These are phyloP conservation scores for Gymnopilus dilepis DNA, from an alignment of 768 basidiomycete genomes.

Conservation along the genomic window DNA sequence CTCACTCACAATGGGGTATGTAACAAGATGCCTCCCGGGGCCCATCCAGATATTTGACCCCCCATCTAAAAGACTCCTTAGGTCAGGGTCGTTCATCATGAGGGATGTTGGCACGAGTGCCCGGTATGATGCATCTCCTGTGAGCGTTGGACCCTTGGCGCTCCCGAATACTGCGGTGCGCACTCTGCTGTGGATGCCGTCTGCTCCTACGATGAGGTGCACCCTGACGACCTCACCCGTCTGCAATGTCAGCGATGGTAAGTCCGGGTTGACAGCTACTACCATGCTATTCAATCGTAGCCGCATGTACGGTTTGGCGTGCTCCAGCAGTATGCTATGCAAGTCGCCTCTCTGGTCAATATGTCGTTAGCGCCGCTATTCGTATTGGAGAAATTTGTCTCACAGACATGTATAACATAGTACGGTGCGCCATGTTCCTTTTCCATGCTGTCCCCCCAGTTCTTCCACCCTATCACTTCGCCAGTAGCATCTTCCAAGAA, in stretches of 20 bases:
- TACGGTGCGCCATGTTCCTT: conserved; percentile 39
- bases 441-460: conserved; percentile 35
- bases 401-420: conserved; percentile 41
- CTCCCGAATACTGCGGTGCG: conserved; percentile 55
- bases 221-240: conserved; percentile 46
- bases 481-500: conserved; percentile 34
- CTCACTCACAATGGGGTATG: conserved; percentile 38
- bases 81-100: conserved; percentile 58
- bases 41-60: conserved; percentile 68
- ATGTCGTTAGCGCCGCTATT: conserved; percentile 16
- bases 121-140: conserved; percentile 70
- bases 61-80: conserved; percentile 53
- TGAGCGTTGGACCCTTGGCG: conserved; percentile 50
- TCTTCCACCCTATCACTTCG: conserved; percentile 36
- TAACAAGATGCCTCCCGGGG: conserved; percentile 42
- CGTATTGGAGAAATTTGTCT: conserved; percentile 22
- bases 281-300: conserved; percentile 45
- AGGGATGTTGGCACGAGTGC: conserved; percentile 51
- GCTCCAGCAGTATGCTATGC: conserved; percentile 42
- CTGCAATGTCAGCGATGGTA: conserved; percentile 42
- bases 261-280: conserved; percentile 27
- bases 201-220: conserved; percentile 51
- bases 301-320: conserved; percentile 42
- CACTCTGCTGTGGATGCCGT: conserved; percentile 54
- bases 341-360: conserved; percentile 52